Percentiles rank a stretch among this genome's conserved stretches.
Evolutionary conservation across 139 green algal species (phyloP).

Genomic region (Chlorella vulgaris): DNA sequence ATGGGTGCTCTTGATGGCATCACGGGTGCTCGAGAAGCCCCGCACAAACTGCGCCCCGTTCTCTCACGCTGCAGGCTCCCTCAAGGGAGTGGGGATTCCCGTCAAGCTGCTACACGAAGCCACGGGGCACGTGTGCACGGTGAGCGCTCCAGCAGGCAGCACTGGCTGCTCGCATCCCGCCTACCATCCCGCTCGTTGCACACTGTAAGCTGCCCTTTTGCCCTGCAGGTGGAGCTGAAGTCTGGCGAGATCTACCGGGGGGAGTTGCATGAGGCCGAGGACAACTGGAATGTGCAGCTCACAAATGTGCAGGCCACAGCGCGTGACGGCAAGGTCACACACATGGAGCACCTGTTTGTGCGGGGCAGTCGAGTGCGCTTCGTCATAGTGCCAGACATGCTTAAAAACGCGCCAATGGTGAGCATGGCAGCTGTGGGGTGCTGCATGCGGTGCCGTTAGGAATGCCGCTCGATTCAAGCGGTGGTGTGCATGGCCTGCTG

Average conservation of each 20-base stretch:
- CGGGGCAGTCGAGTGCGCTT: slow-evolving; percentile 84
- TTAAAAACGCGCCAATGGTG: slow-evolving; percentile 99
- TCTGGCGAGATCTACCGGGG: slow-evolving; percentile 95
- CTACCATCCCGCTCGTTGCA: neutral
- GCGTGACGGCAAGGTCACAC: slow-evolving; percentile 21
- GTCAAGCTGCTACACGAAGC: slow-evolving; percentile 99
- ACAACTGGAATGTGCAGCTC: slow-evolving; percentile 99
- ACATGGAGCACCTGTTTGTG: slow-evolving; percentile 93
- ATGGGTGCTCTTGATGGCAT: neutral
- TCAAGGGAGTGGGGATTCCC: slow-evolving; percentile 74
- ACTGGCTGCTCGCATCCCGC: no score
- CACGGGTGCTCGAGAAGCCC: neutral
- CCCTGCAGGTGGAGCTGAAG: slow-evolving; percentile 92
- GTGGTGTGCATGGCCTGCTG: neutral
- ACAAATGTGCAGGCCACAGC: slow-evolving; percentile 91
- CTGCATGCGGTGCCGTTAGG: neutral
- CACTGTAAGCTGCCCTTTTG: neutral
- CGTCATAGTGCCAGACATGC: slow-evolving; percentile 98
- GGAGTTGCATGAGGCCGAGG: slow-evolving; percentile 91
- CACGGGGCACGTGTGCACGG: slow-evolving; percentile 94
- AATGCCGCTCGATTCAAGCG: neutral
- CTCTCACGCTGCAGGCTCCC: slow-evolving; percentile 33
- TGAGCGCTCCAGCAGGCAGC: slow-evolving; percentile 29
- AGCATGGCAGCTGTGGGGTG: neutral
- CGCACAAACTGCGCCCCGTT: neutral